Base-by-base conservation (phyloP, 179 eudicot species). In the Carnegiea gigantea region DNA sequence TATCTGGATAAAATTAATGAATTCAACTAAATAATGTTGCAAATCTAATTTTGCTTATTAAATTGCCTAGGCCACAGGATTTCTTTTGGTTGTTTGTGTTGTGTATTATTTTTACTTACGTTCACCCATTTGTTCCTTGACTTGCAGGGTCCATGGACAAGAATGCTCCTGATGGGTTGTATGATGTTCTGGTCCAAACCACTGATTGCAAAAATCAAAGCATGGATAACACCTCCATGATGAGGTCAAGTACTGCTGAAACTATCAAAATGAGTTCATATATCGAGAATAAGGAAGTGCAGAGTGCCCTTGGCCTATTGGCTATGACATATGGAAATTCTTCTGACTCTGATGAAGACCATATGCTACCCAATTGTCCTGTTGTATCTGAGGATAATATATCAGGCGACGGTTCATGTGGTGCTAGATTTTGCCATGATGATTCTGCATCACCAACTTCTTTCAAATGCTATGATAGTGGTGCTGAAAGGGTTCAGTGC, bases 301-400 rank as follows among this genome's bases (percentile, higher is more conserved):
- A 93, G 51, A 91, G 98, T 84, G 91, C 99, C 78, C 97, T 96
- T 57, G 95, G 97, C 81, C 88, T 96, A 40, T 83, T 96, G 84
- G 99, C 99, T 87, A 86, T 91, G 89, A 77, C 91, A 40, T 96
- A 96, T 81, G 97, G 91, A 74, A 84, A 93, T 86, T 89, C 97
- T 70, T 93, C 98, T 0, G 99, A 96, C 73, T 88, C 96, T 80
- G 99, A 96, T 80, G 96, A 88, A 76, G 93, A 92, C 49, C 84
- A 84, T 44, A 72, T 77, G 62, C 83, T 71, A 24, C 86, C 86
- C 62, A 72, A 81, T 46, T 60, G 60, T 82, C 86, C 88, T 68
- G 85, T 73, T 53, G 53, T 79, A 83, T 84, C 87, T 57, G 83
- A 81, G 30, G 85, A 84, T 85, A 85, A 83, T 30, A 73, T 67